These are phyloP conservation scores for Ophiostoma ips DNA, from an alignment of 2,329 filamentous ascomycete genomes.

Conservation along the genomic window DNA sequence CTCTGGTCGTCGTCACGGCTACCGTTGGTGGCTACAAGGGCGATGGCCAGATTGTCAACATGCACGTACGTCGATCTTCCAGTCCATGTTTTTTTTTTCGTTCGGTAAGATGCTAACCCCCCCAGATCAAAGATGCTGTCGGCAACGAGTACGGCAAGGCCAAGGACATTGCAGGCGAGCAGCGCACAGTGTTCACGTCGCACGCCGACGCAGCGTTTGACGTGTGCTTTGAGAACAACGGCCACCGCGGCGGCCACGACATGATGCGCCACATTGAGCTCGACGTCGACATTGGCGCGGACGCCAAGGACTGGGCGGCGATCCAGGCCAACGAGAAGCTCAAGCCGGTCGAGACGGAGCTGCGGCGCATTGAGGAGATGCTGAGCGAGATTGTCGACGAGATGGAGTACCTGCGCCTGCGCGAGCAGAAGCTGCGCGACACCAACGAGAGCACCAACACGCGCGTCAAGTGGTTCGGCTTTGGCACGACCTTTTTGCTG, in stretches of 20 bases:
- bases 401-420: conserved; percentile 85
- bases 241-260: conserved; percentile 24
- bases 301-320: conserved; percentile 95
- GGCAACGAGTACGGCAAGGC: conserved; percentile 93
- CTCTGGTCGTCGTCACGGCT: conserved; percentile 87
- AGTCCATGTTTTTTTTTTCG: no score
- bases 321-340: conserved; percentile 96
- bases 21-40: conserved; percentile 74
- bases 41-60: conserved; percentile 86
- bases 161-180: conserved; percentile 82
- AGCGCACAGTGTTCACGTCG: conserved; percentile 85
- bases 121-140: conserved; percentile 81
- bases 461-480: conserved; percentile 96
- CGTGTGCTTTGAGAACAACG: conserved; percentile 86
- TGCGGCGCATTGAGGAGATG: conserved; percentile 83
- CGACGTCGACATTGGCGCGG: conserved; percentile 90
- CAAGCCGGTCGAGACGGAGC: conserved; percentile 89
- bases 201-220: conserved; percentile 87
- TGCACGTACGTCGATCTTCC: conserved; percentile 80
- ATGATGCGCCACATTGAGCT: conserved; percentile 67
- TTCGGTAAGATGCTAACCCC: background rate
- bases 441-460: conserved; percentile 99
- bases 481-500: conserved; percentile 83
- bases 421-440: conserved; percentile 92
- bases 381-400: conserved; percentile 77